Conservation (phyloP, 768 basidiomycete species). For the Trametes sanguinea region DNA sequence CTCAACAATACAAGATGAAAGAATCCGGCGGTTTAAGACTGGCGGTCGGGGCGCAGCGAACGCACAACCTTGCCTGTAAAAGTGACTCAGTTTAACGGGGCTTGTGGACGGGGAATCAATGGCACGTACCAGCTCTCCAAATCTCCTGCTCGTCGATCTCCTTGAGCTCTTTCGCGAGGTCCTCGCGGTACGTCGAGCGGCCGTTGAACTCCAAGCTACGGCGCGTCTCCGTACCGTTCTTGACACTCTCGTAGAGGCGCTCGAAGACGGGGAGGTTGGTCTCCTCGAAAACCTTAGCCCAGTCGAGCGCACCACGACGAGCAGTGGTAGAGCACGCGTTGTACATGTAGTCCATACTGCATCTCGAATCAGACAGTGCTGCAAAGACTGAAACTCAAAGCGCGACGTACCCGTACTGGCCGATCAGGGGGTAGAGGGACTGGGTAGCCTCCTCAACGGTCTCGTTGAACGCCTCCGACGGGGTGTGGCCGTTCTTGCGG, state of each 20-base stretch:
- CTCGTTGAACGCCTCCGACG: slow-evolving; percentile 99
- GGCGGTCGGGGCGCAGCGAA: slow-evolving; percentile 83
- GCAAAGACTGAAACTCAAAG: neutral
- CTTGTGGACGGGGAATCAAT: neutral
- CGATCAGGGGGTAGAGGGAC: slow-evolving; percentile 95
- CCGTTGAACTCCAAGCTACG: slow-evolving; percentile 97
- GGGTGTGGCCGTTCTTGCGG: slow-evolving; percentile 93
- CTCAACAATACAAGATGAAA: neutral
- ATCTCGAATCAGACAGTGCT: neutral
- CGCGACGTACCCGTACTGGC: slow-evolving; percentile 76
- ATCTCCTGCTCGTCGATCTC: slow-evolving; percentile 99
- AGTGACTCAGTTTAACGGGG: too few species aligned
- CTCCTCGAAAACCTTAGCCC: slow-evolving; percentile 96
- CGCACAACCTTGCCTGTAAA: slow-evolving; percentile 82
- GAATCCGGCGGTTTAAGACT: slow-evolving; percentile 39
- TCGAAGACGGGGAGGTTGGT: slow-evolving; percentile 95
- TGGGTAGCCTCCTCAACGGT: slow-evolving; percentile 99
- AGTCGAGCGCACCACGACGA: slow-evolving; percentile 97
- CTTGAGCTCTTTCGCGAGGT: slow-evolving; percentile 87
- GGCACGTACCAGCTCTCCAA: slow-evolving; percentile 82
- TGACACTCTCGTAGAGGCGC: slow-evolving; percentile 91
- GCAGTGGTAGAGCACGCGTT: slow-evolving; percentile 99
- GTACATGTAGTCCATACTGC: slow-evolving; percentile 99
- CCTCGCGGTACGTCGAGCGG: slow-evolving; percentile 87
- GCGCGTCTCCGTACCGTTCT: slow-evolving; percentile 94